Conservation (phyloP, 768 basidiomycete species). For the Hygrocybe coccinea region DNA sequence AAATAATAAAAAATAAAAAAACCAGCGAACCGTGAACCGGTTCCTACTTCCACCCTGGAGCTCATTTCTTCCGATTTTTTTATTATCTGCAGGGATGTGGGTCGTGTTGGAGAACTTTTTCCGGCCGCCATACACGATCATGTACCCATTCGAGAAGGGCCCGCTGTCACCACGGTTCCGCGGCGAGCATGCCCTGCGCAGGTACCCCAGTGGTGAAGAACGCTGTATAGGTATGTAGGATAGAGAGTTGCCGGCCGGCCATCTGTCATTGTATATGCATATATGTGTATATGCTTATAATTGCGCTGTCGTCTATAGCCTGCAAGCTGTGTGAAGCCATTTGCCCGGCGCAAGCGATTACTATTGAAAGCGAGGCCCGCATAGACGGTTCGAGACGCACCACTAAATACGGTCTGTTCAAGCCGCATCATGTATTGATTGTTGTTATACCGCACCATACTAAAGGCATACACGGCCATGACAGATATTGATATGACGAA, state of each 20-base stretch:
- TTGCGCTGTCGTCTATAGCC: slow-evolving; percentile 44
- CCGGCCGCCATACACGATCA: slow-evolving; percentile 96
- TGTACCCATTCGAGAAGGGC: slow-evolving; percentile 97
- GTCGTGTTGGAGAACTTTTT: slow-evolving; percentile 89
- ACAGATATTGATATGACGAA: slow-evolving; percentile 99
- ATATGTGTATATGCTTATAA: neutral
- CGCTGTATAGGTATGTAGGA: slow-evolving; percentile 85
- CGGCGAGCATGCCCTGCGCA: slow-evolving; percentile 93
- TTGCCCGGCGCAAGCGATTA: slow-evolving; percentile 98
- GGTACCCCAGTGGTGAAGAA: slow-evolving; percentile 97
- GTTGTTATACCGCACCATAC: neutral
- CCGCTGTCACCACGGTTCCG: slow-evolving; percentile 96
- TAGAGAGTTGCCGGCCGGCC: neutral
- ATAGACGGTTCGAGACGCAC: slow-evolving; percentile 94
- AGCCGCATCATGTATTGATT: neutral
- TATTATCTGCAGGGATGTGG: slow-evolving; percentile 78
- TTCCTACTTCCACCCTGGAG: neutral
- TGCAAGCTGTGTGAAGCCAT: slow-evolving; percentile 99
- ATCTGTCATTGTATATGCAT: neutral
- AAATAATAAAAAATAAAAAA: no score
- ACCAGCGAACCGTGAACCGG: no score
- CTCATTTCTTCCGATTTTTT: slow-evolving; percentile 13
- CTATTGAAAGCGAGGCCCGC: slow-evolving; percentile 96
- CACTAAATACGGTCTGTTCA: slow-evolving; percentile 82
- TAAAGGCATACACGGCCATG: slow-evolving; percentile 1